Evolutionary conservation across 1,284 basidiomycete genomes (phyloP).

Genomic region (Filobasidium uniguttulatum): DNA sequence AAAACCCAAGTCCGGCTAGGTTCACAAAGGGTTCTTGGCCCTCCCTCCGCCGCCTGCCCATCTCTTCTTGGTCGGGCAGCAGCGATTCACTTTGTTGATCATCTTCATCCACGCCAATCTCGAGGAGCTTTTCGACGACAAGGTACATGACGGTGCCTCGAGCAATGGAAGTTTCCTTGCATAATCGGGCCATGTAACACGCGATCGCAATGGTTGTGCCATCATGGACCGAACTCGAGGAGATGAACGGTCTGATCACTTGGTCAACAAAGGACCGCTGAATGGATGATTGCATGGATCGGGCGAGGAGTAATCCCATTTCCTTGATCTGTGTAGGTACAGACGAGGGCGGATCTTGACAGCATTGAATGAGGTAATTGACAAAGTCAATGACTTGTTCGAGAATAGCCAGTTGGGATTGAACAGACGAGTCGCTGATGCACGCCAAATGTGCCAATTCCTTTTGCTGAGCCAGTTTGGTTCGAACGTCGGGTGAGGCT

Average conservation of each 20-base stretch:
- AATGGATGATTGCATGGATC: conserved; percentile 63
- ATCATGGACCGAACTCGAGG: conserved; percentile 83
- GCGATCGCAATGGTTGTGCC: conserved; percentile 92
- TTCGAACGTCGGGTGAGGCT: not conserved
- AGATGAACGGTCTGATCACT: conserved; percentile 79
- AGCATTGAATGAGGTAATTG: conserved; percentile 1
- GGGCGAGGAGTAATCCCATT: conserved; percentile 15
- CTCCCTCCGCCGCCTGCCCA: not conserved
- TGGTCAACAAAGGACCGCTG: conserved; percentile 82
- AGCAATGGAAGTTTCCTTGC: conserved; percentile 1
- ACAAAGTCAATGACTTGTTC: conserved; percentile 43
- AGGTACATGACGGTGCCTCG: not conserved
- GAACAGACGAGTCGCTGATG: conserved; percentile 62
- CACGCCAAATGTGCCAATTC: conserved; percentile 33
- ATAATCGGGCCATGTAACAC: conserved; percentile 55
- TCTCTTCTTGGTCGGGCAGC: too few species aligned
- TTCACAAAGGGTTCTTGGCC: not conserved
- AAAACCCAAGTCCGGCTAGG: not conserved
- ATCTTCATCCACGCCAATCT: not conserved
- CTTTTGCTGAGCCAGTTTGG: conserved; percentile 39
- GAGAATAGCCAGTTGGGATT: conserved; percentile 67
- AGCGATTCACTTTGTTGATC: too few species aligned
- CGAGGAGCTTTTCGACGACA: not conserved
- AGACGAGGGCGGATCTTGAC: conserved; percentile 31
- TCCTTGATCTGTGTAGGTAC: conserved; percentile 43